phyloP scores from a whole-genome alignment of 73 alveolate species.

The Paramecium bursaria region DNA sequence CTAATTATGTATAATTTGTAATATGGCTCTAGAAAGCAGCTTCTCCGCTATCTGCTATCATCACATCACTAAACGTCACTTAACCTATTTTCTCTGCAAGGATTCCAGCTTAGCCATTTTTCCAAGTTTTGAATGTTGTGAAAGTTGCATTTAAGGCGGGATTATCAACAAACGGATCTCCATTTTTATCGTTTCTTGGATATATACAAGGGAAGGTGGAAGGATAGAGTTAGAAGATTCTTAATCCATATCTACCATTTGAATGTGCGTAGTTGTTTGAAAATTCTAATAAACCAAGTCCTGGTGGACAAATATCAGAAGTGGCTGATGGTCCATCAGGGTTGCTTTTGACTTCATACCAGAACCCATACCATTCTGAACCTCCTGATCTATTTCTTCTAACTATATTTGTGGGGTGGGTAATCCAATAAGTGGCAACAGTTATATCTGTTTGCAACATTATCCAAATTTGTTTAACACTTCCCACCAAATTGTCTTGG shows the following conservation, averaged over 20 bases:
- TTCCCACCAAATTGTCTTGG: conserved; percentile 76
- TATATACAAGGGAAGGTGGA: conserved; percentile 60
- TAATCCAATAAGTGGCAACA: conserved; percentile 90
- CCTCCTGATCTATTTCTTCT: conserved; percentile 89
- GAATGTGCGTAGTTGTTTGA: conserved; percentile 86
- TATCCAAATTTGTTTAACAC: conserved; percentile 72
- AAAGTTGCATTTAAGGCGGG: conserved; percentile 64
- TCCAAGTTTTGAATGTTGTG: conserved; percentile 68
- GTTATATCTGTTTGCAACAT: conserved; percentile 84
- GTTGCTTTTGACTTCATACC: conserved; percentile 78
- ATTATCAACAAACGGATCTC: conserved; percentile 59
- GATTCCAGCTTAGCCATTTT: conserved; percentile 73
- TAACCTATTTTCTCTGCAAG: conserved; percentile 78
- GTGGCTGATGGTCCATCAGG: conserved; percentile 85
- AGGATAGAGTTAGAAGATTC: conserved; percentile 72
- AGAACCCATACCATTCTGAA: conserved; percentile 85
- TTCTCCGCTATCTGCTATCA: conserved; percentile 65
- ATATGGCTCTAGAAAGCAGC: conserved; percentile 73
- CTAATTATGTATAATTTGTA: conserved; percentile 59
- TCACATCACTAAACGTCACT: conserved; percentile 65
- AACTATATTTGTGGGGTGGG: conserved; percentile 82
- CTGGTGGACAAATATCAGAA: conserved; percentile 80
- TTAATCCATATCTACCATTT: conserved; percentile 83
- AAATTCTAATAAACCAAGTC: conserved; percentile 75
- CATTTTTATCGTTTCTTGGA: conserved; percentile 48